Evolutionary conservation across 768 basidiomycete species (phyloP).

Genomic region (Chalciporus piperatus): DNA sequence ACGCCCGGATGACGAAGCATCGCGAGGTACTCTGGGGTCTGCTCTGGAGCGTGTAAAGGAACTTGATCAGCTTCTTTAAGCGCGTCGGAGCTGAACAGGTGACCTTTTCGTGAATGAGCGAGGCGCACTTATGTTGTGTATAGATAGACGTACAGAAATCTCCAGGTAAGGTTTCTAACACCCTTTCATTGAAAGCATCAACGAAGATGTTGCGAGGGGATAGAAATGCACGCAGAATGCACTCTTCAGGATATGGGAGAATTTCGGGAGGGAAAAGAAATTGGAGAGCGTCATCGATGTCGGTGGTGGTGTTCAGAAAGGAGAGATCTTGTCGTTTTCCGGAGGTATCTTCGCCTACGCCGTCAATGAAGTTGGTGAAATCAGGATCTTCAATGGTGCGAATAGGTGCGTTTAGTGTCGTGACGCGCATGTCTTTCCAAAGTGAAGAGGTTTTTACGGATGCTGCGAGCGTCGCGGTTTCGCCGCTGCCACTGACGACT

Average conservation of each 20-base stretch:
- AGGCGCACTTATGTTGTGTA: too few species aligned
- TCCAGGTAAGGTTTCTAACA: too few species aligned
- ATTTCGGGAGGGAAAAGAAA: too few species aligned
- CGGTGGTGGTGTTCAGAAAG: too few species aligned
- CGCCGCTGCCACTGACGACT: conserved; percentile 31
- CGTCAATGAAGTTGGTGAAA: conserved; percentile 28
- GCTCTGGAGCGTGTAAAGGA: neutral
- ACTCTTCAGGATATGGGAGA: too few species aligned
- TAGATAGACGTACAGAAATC: too few species aligned
- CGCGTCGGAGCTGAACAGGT: conserved; percentile 20
- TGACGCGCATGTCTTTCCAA: conserved; percentile 31
- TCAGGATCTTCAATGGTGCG: conserved; percentile 36
- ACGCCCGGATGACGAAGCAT: conserved; percentile 6
- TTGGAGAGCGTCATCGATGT: too few species aligned
- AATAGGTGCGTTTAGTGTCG: conserved; percentile 32
- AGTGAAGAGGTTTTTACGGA: conserved; percentile 36
- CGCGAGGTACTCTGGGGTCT: conserved; percentile 18
- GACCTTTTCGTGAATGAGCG: too few species aligned
- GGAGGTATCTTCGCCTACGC: neutral
- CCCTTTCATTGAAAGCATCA: too few species aligned
- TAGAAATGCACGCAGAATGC: too few species aligned
- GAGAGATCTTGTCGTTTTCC: too few species aligned
- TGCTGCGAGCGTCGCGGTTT: conserved; percentile 30
- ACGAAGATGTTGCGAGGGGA: too few species aligned
- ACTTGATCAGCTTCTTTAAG: conserved; percentile 22